phyloP scores from a whole-genome alignment of 768 basidiomycete species.

The Phylloporus rhodoxanthus region DNA sequence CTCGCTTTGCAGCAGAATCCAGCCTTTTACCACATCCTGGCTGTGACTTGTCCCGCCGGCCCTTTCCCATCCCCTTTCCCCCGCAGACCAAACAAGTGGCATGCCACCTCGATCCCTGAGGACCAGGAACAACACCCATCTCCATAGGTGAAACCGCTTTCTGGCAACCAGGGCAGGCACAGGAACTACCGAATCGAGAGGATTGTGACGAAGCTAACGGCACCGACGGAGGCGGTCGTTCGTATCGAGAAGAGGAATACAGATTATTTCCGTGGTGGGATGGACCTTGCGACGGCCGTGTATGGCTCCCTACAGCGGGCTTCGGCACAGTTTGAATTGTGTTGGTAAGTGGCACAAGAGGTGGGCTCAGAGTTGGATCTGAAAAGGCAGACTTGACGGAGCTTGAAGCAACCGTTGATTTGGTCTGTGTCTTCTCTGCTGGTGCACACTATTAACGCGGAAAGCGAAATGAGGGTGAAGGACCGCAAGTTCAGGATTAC shows the following conservation, averaged over 20 bases:
- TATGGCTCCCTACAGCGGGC: not conserved
- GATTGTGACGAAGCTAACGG: conserved; percentile 13
- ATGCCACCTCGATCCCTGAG: conserved; percentile 80
- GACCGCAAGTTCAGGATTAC: not conserved
- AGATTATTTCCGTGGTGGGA: conserved; percentile 7
- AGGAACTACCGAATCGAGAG: conserved; percentile 35
- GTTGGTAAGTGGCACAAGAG: conserved; percentile 18
- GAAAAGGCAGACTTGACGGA: conserved; percentile 8
- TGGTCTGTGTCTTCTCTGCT: conserved; percentile 26
- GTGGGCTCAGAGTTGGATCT: conserved; percentile 13
- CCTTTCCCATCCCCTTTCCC: conserved; percentile 46
- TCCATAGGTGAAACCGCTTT: conserved; percentile 78
- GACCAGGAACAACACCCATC: conserved; percentile 78
- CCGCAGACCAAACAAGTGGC: conserved; percentile 73
- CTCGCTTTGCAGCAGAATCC: conserved; percentile 77
- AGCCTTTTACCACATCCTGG: conserved; percentile 80
- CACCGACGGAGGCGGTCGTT: conserved; percentile 17
- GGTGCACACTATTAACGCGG: conserved; percentile 37
- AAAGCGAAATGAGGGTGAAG: conserved; percentile 6
- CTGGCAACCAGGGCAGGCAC: conserved; percentile 69
- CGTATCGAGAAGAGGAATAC: conserved; percentile 30
- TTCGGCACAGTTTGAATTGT: conserved; percentile 11
- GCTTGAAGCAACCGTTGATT: conserved; percentile 6
- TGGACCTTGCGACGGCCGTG: conserved; percentile 12
- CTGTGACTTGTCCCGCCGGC: conserved; percentile 47